phyloP scores from a whole-genome alignment of 2,329 filamentous ascomycete genomes.

The Hymenoscyphus occultus region DNA sequence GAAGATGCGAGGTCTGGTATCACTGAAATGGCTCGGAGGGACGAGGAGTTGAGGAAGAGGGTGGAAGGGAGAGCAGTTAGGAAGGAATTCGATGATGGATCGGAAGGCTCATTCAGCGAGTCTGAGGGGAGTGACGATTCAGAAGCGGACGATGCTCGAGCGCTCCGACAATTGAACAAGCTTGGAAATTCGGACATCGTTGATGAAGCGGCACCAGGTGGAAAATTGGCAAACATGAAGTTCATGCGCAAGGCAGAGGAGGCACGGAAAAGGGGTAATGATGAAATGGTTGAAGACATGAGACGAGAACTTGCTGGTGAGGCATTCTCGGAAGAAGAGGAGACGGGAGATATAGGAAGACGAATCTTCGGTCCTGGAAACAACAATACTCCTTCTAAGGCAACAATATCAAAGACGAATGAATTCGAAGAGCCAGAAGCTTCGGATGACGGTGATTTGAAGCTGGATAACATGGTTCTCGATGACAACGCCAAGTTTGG shows the following conservation, averaged over 20 bases:
- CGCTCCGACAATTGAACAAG: conserved; percentile 49
- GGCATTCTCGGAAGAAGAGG: conserved; percentile 56
- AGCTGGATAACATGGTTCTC: conserved; percentile 23
- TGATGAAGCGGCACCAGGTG: conserved; percentile 51
- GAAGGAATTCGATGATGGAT: conserved; percentile 41
- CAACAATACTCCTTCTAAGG: conserved; percentile 39
- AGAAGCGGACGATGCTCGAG: conserved; percentile 46
- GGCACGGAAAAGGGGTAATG: conserved; percentile 72
- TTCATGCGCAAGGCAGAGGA: conserved; percentile 94
- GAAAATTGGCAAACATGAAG: conserved; percentile 76
- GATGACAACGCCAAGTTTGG: conserved; percentile 16
- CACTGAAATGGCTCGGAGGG: conserved; percentile 61
- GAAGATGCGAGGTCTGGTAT: conserved; percentile 64
- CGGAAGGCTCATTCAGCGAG: conserved; percentile 54
- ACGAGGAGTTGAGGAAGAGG: conserved; percentile 63
- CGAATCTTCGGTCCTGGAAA: conserved; percentile 61
- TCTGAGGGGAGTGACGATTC: conserved; percentile 56
- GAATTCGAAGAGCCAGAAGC: conserved; percentile 60
- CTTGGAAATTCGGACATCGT: conserved; percentile 45
- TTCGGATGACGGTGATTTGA: conserved; percentile 45
- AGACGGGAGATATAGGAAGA: conserved; percentile 63
- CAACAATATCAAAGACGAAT: conserved; percentile 35
- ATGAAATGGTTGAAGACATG: conserved; percentile 69
- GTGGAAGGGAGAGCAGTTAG: conserved; percentile 60
- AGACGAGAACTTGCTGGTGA: conserved; percentile 65